Percentiles rank a stretch among this genome's conserved stretches.
Evolutionary conservation across 805 yeast species (phyloP).

Genomic region (Candida tibetensis): DNA sequence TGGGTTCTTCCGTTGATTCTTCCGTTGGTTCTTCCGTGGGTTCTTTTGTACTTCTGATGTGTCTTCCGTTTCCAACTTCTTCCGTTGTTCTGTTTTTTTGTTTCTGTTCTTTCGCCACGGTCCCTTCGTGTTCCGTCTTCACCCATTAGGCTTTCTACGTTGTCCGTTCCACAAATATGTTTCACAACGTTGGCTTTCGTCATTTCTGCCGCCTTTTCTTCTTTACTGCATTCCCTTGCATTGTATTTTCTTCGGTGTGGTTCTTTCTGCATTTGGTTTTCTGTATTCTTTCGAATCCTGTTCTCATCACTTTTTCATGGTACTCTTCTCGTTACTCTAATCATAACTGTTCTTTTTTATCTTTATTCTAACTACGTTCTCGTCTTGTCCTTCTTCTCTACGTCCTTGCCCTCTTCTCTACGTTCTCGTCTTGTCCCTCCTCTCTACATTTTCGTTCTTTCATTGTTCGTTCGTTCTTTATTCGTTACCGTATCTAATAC

Average conservation of each 20-base stretch:
- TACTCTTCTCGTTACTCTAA: not conserved
- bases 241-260: too few species aligned
- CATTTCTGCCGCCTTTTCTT: too few species aligned
- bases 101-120: too few species aligned
- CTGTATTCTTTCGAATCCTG: not conserved
- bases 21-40: not conserved
- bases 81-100: not conserved
- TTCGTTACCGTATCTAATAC: conserved; percentile 14
- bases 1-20: not conserved
- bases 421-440: too few species aligned
- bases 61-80: not conserved
- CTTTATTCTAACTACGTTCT: not conserved
- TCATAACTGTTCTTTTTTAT: not conserved
- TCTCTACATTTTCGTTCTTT: not conserved
- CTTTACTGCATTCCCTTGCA: too few species aligned
- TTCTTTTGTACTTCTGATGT: not conserved
- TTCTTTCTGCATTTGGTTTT: not conserved
- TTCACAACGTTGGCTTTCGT: too few species aligned
- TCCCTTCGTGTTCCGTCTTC: too few species aligned
- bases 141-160: too few species aligned
- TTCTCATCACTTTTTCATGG: too few species aligned
- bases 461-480: conserved; percentile 1
- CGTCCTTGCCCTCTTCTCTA: not conserved
- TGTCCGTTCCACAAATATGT: too few species aligned
- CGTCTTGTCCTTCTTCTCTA: not conserved